These are phyloP conservation scores for Trametes sanguinea DNA, from an alignment of 768 basidiomycete species.

Conservation along the genomic window DNA sequence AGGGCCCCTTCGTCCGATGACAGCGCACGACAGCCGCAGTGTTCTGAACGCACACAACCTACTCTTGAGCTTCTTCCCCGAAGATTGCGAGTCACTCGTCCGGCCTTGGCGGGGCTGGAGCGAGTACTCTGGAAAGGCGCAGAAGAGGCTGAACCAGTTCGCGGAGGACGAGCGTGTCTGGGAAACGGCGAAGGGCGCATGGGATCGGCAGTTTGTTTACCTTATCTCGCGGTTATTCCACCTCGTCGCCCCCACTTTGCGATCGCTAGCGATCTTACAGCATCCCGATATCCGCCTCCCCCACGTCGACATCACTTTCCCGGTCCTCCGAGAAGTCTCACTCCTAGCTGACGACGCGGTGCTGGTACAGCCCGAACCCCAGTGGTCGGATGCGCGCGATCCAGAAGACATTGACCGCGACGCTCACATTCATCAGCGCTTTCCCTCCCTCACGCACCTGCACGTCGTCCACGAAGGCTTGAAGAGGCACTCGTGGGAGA, in stretches of 20 bases:
- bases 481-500: background rate
- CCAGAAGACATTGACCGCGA: background rate
- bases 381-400: background rate
- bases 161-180: conserved; percentile 8
- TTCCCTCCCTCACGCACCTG: conserved; percentile 13
- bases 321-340: conserved; percentile 3
- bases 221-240: conserved; percentile 11
- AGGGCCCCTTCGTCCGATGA: background rate
- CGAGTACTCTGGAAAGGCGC: conserved; percentile 9
- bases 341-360: conserved; percentile 11
- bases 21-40: background rate
- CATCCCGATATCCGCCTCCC: conserved; percentile 5
- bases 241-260: conserved; percentile 14
- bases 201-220: conserved; percentile 14
- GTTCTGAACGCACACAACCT: conserved; percentile 7
- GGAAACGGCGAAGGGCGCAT: conserved; percentile 14
- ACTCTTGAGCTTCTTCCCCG: conserved; percentile 18
- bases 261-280: conserved; percentile 12
- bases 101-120: conserved; percentile 14
- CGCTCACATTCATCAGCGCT: background rate
- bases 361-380: background rate
- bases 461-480: conserved; percentile 13
- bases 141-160: conserved; percentile 5
- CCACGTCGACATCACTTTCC: background rate
- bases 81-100: conserved; percentile 14